These are phyloP conservation scores for Anthracocystis walkeri DNA, from an alignment of 1,284 basidiomycete genomes.

Conservation along the genomic window DNA sequence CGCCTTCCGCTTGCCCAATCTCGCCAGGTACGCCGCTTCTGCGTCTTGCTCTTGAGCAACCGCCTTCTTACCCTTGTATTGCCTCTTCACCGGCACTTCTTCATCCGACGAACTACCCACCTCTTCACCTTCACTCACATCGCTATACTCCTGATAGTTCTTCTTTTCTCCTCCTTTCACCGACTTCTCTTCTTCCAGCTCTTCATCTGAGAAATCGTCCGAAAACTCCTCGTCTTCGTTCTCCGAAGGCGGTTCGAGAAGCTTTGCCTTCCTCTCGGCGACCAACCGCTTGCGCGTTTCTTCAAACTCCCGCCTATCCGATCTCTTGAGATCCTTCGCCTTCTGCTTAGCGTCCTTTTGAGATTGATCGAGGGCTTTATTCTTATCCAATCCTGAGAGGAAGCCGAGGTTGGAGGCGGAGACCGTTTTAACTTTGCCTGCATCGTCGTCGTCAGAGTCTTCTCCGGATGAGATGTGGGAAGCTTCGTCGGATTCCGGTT, in stretches of 20 bases:
- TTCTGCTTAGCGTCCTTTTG: slow-evolving; percentile 48
- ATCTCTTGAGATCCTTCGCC: slow-evolving; percentile 34
- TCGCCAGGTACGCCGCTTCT: slow-evolving; percentile 53
- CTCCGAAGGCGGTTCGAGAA: slow-evolving; percentile 76
- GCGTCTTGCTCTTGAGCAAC: slow-evolving; percentile 39
- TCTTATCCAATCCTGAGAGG: slow-evolving; percentile 24
- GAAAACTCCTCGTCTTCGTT: slow-evolving; percentile 32
- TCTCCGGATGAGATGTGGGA: slow-evolving; percentile 32
- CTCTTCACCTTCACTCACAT: slow-evolving; percentile 48
- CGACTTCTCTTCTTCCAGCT: slow-evolving; percentile 19
- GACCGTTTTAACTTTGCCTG: slow-evolving; percentile 33
- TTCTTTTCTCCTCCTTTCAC: slow-evolving; percentile 21
- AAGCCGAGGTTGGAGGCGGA: slow-evolving; percentile 43
- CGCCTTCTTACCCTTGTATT: slow-evolving; percentile 19
- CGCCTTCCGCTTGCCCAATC: slow-evolving; percentile 43
- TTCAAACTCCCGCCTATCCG: slow-evolving; percentile 33
- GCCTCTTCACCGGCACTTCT: slow-evolving; percentile 4
- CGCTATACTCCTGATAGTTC: slow-evolving; percentile 48
- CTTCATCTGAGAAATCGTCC: slow-evolving; percentile 16
- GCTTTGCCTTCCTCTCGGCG: slow-evolving; percentile 73
- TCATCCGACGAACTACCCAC: slow-evolving; percentile 27
- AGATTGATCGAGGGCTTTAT: slow-evolving; percentile 31
- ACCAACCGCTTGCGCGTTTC: slow-evolving; percentile 20
- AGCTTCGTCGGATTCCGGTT: slow-evolving; percentile 40
- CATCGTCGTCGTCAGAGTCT: slow-evolving; percentile 1